Evolutionary conservation across 1,284 basidiomycete species (phyloP).

Genomic region (Irpex sp.): DNA sequence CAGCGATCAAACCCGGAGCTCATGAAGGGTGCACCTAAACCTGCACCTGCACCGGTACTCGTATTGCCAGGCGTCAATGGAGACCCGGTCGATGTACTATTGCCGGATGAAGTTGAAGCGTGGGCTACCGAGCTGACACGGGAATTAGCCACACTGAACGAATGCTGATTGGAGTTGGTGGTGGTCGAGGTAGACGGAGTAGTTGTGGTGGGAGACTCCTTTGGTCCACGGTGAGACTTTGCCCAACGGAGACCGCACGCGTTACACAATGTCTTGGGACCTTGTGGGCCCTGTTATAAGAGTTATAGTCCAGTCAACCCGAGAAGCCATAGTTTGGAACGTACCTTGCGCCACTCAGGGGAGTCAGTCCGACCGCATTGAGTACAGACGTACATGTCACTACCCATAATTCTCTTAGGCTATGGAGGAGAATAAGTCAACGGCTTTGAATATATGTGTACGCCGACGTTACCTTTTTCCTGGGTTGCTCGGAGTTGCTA

Average conservation of each 20-base stretch:
- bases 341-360: constrained; percentile 81
- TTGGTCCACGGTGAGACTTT: constrained; percentile 39
- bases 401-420: constrained; percentile 46
- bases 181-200: background rate
- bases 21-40: background rate
- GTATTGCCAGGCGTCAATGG: background rate
- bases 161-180: background rate
- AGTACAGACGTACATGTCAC: constrained; percentile 71
- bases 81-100: background rate
- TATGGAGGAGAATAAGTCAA: constrained; percentile 21
- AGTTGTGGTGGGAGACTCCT: background rate
- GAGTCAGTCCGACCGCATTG: constrained; percentile 80
- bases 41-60: background rate
- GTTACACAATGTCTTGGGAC: constrained; percentile 86
- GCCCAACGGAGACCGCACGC: constrained; percentile 86
- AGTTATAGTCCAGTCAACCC: constrained; percentile 15
- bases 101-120: background rate
- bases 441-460: background rate
- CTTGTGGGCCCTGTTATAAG: constrained; percentile 61
- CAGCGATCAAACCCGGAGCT: background rate
- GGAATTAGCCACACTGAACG: background rate
- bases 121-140: too few relatives aligned
- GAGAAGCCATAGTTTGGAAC: constrained; percentile 17
- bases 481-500: constrained; percentile 13
- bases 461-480: constrained; percentile 37